Conservation (phyloP, 805 yeast genomes). For the Lachancea dasiensis region DNA sequence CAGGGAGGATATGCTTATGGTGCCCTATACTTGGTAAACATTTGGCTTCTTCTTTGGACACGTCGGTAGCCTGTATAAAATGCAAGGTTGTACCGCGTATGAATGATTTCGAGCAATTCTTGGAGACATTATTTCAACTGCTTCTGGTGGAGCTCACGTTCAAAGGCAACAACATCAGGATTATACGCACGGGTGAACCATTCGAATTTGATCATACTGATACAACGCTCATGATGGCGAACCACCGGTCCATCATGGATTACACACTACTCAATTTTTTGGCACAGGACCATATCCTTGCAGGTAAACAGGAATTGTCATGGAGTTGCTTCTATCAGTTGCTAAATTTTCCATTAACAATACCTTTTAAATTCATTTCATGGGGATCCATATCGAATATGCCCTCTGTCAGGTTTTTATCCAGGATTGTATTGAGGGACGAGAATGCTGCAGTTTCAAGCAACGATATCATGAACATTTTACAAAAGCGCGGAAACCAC, state of each 20-base stretch:
- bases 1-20: conserved; percentile 9
- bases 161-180: conserved; percentile 18
- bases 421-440: conserved; percentile 48
- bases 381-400: conserved; percentile 65
- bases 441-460: conserved; percentile 55
- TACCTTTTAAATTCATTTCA: conserved; percentile 59
- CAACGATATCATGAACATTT: conserved; percentile 33
- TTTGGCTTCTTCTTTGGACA: conserved; percentile 7
- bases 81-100: conserved; percentile 12
- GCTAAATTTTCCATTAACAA: no score
- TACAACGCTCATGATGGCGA: conserved; percentile 32
- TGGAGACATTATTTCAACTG: conserved; percentile 17
- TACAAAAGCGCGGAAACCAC: conserved; percentile 34
- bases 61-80: not conserved
- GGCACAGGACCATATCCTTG: conserved; percentile 22
- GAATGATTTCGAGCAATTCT: conserved; percentile 7
- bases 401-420: conserved; percentile 47
- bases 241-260: conserved; percentile 68
- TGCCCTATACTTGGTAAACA: conserved; percentile 20
- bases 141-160: conserved; percentile 19
- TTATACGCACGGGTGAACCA: conserved; percentile 22
- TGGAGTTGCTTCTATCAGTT: no score
- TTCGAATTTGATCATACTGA: conserved; percentile 13
- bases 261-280: conserved; percentile 45
- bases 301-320: conserved; percentile 12